Base-by-base conservation (phyloP, 139 green algal species). In the Ostreobium quekettii region DNA sequence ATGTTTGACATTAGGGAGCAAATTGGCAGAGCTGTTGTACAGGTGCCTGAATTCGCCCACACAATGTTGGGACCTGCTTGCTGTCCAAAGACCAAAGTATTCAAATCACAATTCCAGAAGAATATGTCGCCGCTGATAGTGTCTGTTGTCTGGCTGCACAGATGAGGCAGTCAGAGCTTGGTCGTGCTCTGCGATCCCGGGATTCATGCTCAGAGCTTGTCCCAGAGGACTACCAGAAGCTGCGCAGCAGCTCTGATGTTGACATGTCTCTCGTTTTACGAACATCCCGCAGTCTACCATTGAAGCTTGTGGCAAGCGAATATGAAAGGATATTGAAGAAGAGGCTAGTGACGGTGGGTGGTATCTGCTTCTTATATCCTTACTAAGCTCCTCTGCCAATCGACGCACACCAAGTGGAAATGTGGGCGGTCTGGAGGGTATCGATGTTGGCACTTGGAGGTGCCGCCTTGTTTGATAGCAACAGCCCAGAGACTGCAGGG, bases 311-410 rank as follows among this genome's bases (percentile, higher is more conserved):
- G 62, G 31, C 59, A 1, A 65, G 66, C 0, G 85, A 91, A 71
- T 87, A 89, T 58, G 68, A 83, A 63, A 71, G 66, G 22, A 85
- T 91, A 35, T 72, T 90, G 32, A 71, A 72, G 47, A 67, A 73
- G 6, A 71, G 83, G 0, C 42, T 80, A 15, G 33, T 69, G 24
- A 70, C 70, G 71, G 76, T 78, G 48, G 28, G 33, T 48, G 56
- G 28, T 19, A 11, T 38, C 7, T 31, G 8, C 8, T 31, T 31
- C 8, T 7, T 63, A 33, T 63, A 24, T 33, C n/a, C 33, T 46
- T 22, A 48, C 5, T 48, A 3, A 47, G 58, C 58, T 48, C 30
- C 7, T 46, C 5, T 42, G 5, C 30, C 33, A 53, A 26, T 11
- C 11, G 11, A 11, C 11, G 19, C 19, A 19, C 5, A 46, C 30